Evolutionary conservation across 352 stramenopile species (phyloP).

Genomic region (Hyaloperonospora arabidopsidis): DNA sequence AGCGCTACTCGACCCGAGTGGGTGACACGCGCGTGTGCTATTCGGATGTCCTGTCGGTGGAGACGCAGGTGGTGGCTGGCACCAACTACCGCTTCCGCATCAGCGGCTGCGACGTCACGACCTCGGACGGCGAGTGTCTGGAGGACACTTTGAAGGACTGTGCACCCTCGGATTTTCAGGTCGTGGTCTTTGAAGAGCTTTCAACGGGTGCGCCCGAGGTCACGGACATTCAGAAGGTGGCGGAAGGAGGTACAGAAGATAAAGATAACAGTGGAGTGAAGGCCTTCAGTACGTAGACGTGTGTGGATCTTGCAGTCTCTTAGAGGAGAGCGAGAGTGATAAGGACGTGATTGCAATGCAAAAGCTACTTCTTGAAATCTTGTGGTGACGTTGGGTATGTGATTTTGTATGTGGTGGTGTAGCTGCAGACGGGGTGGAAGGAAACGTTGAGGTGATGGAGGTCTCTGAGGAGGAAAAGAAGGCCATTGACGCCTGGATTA

Average conservation of each 20-base stretch:
- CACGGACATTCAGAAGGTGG: conserved; percentile 27
- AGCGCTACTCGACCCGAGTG: conserved; percentile 23
- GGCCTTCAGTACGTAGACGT: background rate
- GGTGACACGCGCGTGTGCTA: conserved; percentile 39
- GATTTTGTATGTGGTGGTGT: conserved; percentile 4
- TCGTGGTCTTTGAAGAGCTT: conserved; percentile 50
- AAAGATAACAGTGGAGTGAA: no score
- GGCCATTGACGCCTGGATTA: conserved; percentile 48
- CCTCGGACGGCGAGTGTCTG: conserved; percentile 36
- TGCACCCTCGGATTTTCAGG: conserved; percentile 29
- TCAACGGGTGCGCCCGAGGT: conserved; percentile 62
- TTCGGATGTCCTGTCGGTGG: conserved; percentile 24
- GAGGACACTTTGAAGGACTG: conserved; percentile 22
- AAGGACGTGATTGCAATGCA: conserved; percentile 2
- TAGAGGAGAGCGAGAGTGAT: background rate
- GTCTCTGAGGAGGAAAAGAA: conserved; percentile 46
- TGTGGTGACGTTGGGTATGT: no score
- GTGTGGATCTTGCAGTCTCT: no score
- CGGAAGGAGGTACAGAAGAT: no score
- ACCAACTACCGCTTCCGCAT: conserved; percentile 74
- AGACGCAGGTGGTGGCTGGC: conserved; percentile 64
- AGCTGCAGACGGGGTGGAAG: conserved; percentile 5
- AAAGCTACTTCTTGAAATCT: background rate
- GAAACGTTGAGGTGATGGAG: background rate
- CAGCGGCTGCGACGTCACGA: conserved; percentile 34